A percentile compares a stretch with the other conserved stretches of the same genome.
Evolutionary conservation across 2,329 filamentous ascomycete species (phyloP).

Genomic region (Eutypa lata): DNA sequence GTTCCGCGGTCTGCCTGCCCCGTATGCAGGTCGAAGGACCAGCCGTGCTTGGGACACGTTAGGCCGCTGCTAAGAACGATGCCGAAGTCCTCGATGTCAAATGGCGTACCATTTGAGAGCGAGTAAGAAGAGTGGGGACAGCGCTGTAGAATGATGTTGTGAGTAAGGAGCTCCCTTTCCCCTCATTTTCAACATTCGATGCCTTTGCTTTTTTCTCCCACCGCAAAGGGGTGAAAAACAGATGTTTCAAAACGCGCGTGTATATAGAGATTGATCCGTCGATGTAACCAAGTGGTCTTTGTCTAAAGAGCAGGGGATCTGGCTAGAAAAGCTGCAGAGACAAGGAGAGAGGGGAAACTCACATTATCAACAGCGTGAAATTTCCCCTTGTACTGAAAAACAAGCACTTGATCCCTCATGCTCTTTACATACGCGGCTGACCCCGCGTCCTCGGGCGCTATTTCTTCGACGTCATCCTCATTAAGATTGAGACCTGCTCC

Average conservation of each 20-base stretch:
- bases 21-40: constrained; percentile 68
- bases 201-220: too few species aligned
- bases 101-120: constrained; percentile 58
- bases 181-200: too few species aligned
- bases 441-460: constrained; percentile 19
- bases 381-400: constrained; percentile 61
- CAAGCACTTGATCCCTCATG: constrained; percentile 58
- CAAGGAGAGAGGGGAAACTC: constrained; percentile 24
- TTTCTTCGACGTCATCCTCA: constrained; percentile 30
- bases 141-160: too few species aligned
- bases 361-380: constrained; percentile 70
- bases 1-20: constrained; percentile 59
- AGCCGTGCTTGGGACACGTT: constrained; percentile 65
- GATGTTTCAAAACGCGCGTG: too few species aligned
- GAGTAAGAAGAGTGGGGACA: constrained; percentile 68
- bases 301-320: too few species aligned
- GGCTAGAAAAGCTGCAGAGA: not conserved
- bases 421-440: constrained; percentile 9
- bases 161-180: too few species aligned
- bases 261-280: too few species aligned
- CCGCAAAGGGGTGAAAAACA: too few species aligned
- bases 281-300: too few species aligned
- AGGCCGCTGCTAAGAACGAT: constrained; percentile 60
- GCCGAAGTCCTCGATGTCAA: constrained; percentile 73
- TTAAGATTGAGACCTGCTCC: too few species aligned